Percentiles rank a stretch among this genome's conserved stretches.
Conservation (phyloP, 768 basidiomycete species). For the Trametes maxima region DNA sequence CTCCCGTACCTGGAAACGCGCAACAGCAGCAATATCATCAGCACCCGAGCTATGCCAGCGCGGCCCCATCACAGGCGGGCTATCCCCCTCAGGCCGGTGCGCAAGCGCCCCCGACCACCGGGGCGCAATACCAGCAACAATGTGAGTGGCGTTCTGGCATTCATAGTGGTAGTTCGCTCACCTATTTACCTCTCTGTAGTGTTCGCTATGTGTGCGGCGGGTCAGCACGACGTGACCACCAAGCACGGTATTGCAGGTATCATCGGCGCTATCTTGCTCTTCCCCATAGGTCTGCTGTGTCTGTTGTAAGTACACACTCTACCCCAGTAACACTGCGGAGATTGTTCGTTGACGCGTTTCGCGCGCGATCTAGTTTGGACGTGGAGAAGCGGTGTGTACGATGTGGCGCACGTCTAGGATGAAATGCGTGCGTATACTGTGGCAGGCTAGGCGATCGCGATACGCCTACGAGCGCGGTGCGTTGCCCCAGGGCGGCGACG, state of each 20-base stretch:
- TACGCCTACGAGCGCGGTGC: too few species aligned
- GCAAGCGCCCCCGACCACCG: constrained; percentile 2
- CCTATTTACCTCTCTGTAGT: constrained; percentile 10
- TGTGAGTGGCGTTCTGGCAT: constrained; percentile 11
- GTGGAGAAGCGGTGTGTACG: constrained; percentile 29
- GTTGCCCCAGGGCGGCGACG: too few species aligned
- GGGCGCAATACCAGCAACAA: constrained; percentile 27
- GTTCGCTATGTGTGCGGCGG: constrained; percentile 24
- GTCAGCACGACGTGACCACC: constrained; percentile 25
- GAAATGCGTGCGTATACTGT: not conserved
- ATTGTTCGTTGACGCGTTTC: not conserved
- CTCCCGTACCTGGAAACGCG: too few species aligned
- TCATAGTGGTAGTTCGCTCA: not conserved
- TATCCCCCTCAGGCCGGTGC: not conserved
- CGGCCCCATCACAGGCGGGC: not conserved
- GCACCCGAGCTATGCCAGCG: not conserved
- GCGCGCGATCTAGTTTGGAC: not conserved
- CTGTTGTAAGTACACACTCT: constrained; percentile 23
- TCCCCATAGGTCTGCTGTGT: constrained; percentile 29
- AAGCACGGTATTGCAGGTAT: constrained; percentile 28
- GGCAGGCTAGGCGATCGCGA: not conserved
- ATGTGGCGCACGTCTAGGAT: constrained; percentile 22
- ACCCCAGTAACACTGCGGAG: not conserved
- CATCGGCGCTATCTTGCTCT: constrained; percentile 27
- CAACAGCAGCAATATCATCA: not conserved